These are phyloP conservation scores for Erodium maritimum DNA, from an alignment of 345 rosid species.

Conservation along the genomic window DNA sequence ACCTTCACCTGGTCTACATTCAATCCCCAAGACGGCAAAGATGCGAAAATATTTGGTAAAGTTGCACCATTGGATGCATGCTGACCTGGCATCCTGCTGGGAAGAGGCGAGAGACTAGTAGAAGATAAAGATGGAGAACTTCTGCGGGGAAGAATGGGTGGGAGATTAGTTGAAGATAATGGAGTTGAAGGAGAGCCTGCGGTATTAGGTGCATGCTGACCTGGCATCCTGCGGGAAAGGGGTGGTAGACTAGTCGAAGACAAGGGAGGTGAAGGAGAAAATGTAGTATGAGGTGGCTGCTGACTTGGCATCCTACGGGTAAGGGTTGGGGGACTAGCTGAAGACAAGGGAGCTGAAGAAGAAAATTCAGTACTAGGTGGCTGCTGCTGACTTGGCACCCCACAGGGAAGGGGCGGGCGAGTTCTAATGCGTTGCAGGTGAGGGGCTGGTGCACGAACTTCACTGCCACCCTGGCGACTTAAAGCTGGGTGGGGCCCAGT, in stretches of 20 bases:
- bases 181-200: background rate
- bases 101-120: background rate
- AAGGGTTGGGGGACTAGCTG: background rate
- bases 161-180: background rate
- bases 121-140: background rate
- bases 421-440: slow-evolving; percentile 39
- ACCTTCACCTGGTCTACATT: background rate
- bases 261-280: background rate
- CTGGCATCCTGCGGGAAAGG: background rate
- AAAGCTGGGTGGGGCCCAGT: slow-evolving; percentile 19
- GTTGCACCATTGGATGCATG: background rate
- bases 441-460: slow-evolving; percentile 42
- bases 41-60: background rate
- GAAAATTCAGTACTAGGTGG: background rate
- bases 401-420: background rate
- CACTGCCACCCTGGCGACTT: slow-evolving; percentile 24
- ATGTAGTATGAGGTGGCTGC: background rate
- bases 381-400: background rate
- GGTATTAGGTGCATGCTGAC: background rate
- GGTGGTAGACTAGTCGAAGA: background rate
- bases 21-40: background rate
- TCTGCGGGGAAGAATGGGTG: background rate
- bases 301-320: background rate
- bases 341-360: background rate
- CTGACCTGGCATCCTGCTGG: background rate